phyloP scores from a whole-genome alignment of 148 eudicot species.

The Spergularia bocconei region DNA sequence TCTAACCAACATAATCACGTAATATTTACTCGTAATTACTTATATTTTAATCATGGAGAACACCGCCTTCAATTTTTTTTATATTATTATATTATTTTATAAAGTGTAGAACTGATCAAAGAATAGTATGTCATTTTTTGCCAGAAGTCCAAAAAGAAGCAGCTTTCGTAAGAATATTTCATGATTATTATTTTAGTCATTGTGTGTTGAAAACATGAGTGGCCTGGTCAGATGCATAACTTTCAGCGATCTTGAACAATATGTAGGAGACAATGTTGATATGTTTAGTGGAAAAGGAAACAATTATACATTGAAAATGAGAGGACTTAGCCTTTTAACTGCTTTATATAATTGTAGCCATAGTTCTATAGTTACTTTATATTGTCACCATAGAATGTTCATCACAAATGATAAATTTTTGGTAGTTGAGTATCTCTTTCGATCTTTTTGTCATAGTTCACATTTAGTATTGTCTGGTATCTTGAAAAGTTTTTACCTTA shows the following conservation, averaged over 20 bases:
- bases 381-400: too few species aligned
- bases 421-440: too few species aligned
- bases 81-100: not conserved
- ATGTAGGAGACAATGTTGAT: conserved; percentile 9
- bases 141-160: conserved; percentile 25
- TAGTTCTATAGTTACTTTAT: too few species aligned
- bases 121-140: conserved; percentile 11
- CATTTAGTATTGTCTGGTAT: too few species aligned
- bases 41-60: too few species aligned
- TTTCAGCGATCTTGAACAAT: conserved; percentile 23
- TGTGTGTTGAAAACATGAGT: conserved; percentile 14
- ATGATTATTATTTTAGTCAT: not conserved
- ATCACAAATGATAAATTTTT: too few species aligned
- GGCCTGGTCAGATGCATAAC: conserved; percentile 24
- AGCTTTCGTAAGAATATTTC: conserved; percentile 7
- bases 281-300: conserved; percentile 26
- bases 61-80: conserved; percentile 10
- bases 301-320: not conserved
- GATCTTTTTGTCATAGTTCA: too few species aligned
- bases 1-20: too few species aligned
- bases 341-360: too few species aligned
- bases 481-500: too few species aligned
- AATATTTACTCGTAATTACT: too few species aligned
- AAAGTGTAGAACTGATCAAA: conserved; percentile 25
- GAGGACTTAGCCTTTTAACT: not conserved